Conservation (phyloP, 2,329 filamentous ascomycete genomes). For the Furcasterigmium furcatum region DNA sequence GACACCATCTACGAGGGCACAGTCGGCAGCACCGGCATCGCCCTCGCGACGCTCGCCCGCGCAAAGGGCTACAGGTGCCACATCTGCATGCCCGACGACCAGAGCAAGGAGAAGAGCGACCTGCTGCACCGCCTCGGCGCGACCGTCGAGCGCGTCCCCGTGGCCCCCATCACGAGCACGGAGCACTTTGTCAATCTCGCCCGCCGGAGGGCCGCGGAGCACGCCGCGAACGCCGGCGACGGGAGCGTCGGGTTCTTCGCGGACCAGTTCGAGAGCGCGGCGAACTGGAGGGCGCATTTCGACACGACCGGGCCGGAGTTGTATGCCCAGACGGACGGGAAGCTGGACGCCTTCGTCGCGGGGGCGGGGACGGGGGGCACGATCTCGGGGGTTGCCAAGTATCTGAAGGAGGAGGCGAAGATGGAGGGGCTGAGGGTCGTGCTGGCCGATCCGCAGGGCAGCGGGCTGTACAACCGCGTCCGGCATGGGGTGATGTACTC, state of each 20-base stretch:
- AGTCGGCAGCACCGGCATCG: conserved; percentile 94
- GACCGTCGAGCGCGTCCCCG: conserved; percentile 84
- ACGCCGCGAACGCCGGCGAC: conserved; percentile 56
- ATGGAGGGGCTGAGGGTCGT: conserved; percentile 60
- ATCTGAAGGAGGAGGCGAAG: conserved; percentile 67
- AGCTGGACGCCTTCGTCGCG: conserved; percentile 82
- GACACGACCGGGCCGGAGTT: conserved; percentile 87
- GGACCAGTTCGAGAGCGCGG: conserved; percentile 89
- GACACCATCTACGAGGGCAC: conserved; percentile 98
- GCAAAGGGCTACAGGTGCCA: conserved; percentile 88
- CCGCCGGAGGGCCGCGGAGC: conserved; percentile 69
- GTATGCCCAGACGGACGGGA: conserved; percentile 69
- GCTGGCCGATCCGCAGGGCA: conserved; percentile 91
- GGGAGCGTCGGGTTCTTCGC: conserved; percentile 85
- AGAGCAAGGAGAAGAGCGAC: conserved; percentile 83
- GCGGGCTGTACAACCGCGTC: conserved; percentile 87
- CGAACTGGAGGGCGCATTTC: conserved; percentile 86
- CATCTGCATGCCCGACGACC: conserved; percentile 97
- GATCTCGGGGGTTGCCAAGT: conserved; percentile 80
- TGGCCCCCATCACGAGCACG: conserved; percentile 90
- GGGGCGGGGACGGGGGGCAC: conserved; percentile 95
- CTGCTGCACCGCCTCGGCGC: conserved; percentile 87
- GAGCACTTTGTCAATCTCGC: conserved; percentile 95
- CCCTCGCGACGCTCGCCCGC: conserved; percentile 81
- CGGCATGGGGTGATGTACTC: conserved; percentile 96